Evolutionary conservation across 768 basidiomycete species (phyloP), one percentile per base, ranked within the genome.

Genomic region (Agaricus blazei): DNA sequence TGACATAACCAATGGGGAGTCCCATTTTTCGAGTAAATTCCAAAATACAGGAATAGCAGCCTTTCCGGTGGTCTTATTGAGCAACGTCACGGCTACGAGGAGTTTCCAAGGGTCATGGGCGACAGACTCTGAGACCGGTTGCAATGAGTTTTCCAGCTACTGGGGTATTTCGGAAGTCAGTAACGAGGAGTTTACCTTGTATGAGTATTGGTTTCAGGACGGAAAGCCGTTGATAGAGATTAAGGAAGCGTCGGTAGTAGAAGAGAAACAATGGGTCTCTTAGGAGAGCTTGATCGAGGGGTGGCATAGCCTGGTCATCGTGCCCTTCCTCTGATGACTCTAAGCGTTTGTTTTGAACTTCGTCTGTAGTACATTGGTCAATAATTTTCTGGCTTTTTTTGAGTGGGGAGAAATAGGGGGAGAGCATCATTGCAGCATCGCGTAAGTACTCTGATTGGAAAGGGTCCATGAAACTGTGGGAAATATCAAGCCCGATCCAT

Each of bases 11-110:
- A 68, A 69, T 8, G 88, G 78, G 0, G 77, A 83, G 2, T 82
- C 80, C 82, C 85, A 90, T 23, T 67, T 73, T 4, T 65, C 56
- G 14, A 88, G 62, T 27, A 90, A 70, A 23, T 71, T 65, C 75
- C 78, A 80, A 62, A 88, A 87, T 12, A 85, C 72, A 2, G 88
- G 89, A 31, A 87, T 75, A 8, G 87, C 84, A 12, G 75, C 67
- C 61, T 76, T 78, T 12, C 83, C 87, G 0, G 79, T 68, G 0
- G 89, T 88, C 63, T 85, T 84, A 63, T 91, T 90, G 19, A 90
- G 76, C 4, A 90, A 70, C 36, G 78, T 83, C 5, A 81, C 81
- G 1, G 83, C 84, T 19, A 90, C 73, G 6, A 90, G 71, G 36
- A 90, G 65, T 65, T 82, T 87, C 85, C 87, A 90, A 5, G 85